Conservation (phyloP, 2,329 filamentous ascomycete genomes). For the Paraconiothyrium brasiliense region DNA sequence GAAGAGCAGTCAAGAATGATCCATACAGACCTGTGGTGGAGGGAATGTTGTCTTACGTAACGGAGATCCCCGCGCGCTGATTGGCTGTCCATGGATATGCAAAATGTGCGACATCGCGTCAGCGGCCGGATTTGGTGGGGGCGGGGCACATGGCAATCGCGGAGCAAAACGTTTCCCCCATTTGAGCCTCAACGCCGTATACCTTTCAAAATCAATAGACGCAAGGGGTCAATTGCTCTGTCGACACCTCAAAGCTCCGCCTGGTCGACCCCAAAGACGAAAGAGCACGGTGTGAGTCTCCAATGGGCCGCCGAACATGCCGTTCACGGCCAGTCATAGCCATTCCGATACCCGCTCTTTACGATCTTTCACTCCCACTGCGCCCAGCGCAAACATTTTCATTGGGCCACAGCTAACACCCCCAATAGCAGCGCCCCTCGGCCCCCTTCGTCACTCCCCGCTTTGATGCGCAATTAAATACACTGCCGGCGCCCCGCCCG, state of each 20-base stretch:
- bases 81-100: neutral
- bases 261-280: neutral
- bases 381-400: slow-evolving; percentile 31
- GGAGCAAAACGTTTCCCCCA: neutral
- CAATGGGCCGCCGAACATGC: neutral
- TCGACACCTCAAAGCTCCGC: neutral
- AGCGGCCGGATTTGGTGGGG: slow-evolving; percentile 16
- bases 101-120: slow-evolving; percentile 17
- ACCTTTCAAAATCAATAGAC: neutral
- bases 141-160: slow-evolving; percentile 13
- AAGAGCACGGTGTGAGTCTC: neutral
- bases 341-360: slow-evolving; percentile 25
- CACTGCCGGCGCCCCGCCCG: slow-evolving; percentile 18
- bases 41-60: neutral
- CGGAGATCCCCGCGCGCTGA: neutral
- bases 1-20: too few species aligned
- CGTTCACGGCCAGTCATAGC: slow-evolving; percentile 2
- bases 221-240: slow-evolving; percentile 1
- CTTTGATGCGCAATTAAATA: slow-evolving; percentile 22
- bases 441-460: slow-evolving; percentile 16
- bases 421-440: neutral
- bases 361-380: slow-evolving; percentile 7
- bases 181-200: slow-evolving; percentile 8
- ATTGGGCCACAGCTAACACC: slow-evolving; percentile 22
- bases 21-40: too few species aligned